Percentiles rank a stretch among this genome's conserved stretches.
phyloP scores from a whole-genome alignment of 2,329 filamentous ascomycete genomes.

The Neurospora sp. region DNA sequence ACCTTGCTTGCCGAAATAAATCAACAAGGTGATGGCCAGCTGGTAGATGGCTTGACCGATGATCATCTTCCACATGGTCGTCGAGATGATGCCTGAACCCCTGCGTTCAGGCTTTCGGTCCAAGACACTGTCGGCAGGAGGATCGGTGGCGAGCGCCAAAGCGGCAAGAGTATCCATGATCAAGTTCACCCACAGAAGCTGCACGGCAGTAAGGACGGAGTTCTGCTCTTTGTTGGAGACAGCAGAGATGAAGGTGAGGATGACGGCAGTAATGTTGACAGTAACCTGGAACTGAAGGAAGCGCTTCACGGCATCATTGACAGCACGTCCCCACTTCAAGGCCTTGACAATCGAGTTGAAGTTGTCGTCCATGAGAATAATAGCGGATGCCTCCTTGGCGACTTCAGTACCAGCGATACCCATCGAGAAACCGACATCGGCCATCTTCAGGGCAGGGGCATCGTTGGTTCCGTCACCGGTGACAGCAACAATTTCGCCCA shows the following conservation, averaged over 20 bases:
- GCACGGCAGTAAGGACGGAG: constrained; percentile 78
- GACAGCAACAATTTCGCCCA: constrained; percentile 69
- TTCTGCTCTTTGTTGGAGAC: constrained; percentile 58
- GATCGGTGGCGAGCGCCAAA: constrained; percentile 78
- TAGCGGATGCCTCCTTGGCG: constrained; percentile 75
- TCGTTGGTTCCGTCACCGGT: constrained; percentile 81
- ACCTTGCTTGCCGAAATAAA: constrained; percentile 50
- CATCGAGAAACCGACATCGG: constrained; percentile 80
- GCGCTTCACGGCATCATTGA: constrained; percentile 68
- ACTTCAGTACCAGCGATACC: constrained; percentile 76
- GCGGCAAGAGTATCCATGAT: constrained; percentile 97
- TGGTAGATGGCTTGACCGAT: constrained; percentile 87
- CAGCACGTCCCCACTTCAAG: constrained; percentile 68
- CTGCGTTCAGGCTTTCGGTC: constrained; percentile 60
- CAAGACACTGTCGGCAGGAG: constrained; percentile 72
- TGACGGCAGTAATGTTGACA: constrained; percentile 85
- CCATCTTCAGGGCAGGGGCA: constrained; percentile 68
- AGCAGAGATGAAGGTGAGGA: constrained; percentile 79
- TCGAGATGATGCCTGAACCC: constrained; percentile 58
- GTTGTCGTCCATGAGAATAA: constrained; percentile 82
- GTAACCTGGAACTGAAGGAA: constrained; percentile 71
- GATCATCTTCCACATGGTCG: constrained; percentile 99
- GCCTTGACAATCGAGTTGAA: constrained; percentile 81
- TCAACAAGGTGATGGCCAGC: constrained; percentile 65
- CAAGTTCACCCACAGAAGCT: constrained; percentile 90